Base-by-base conservation (phyloP, 2,329 filamentous ascomycete genomes). In the Iodosphaeria phyllophila region DNA sequence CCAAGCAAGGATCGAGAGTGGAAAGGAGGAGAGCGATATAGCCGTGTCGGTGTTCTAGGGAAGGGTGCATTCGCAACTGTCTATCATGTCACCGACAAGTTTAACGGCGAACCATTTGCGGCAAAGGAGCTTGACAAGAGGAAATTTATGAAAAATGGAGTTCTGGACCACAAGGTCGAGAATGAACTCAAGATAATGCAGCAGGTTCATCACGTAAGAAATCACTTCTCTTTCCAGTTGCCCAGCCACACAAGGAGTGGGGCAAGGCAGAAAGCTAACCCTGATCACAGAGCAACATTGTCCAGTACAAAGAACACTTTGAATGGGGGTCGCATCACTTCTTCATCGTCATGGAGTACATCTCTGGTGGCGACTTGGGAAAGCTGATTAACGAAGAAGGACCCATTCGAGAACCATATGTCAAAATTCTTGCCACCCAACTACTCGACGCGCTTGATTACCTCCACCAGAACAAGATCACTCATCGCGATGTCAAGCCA, bases 121-220 rank as follows among this genome's bases (percentile, higher is more conserved):
- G 84, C 83, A 9, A 98, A 98, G 46, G 83, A 95, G 48, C 66
- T 98, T 4, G 83, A 93, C 48, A 95, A 93, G 52, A 70, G 78
- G 26, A 72, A 74, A 11, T 92, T 93, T 43, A 79, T 92, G 57
- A 92, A 92, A 52, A 89, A 92, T 38, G 84, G 83, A 3, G 60
- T 84, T 12, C 51, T 92, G 13, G 83, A 92, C 40, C 74, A 83
- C 35, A 92, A 91, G 47, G 76, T 95, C 9, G 80, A 93, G 43
- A 93, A 91, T 39, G 89, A 98, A 52, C 86, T 98, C 74, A 77
- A 71, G 35, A 95, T 98, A 38, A 95, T 98, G 82, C 71, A 75
- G 40, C 65, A 61, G 27, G 64, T 95, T 25, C 59, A 73, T 27
- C 89, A 98, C 54, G 77, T 83, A 54, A 61, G 75, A 49, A 20